Evolutionary conservation across 1,139 yeast species (phyloP), one percentile per base, ranked within the genome.

Genomic region (Yamadazyma taylorii): DNA sequence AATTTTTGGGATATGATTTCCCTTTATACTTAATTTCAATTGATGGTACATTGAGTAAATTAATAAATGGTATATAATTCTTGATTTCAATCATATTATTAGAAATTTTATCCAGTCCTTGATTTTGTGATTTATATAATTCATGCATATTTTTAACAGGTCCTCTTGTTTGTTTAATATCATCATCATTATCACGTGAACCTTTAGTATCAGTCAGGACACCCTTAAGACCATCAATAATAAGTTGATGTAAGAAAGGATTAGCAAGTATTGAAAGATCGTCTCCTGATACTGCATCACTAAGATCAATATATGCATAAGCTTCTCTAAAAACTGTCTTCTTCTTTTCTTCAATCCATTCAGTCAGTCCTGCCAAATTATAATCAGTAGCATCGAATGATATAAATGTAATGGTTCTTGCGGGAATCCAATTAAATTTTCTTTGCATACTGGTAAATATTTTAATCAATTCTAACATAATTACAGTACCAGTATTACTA

Each of bases 301-400:
- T 84, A 32, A 92, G 67, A 53, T 92, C 96, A 42, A 92, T 73
- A 50, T 86, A 86, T 0, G 87, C 73, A 49, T 78, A 81, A 0
- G 87, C 86, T 45, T 83, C 82, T 33, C 76, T 69, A 40, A 71
- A 63, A 25, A 88, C 63, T 30, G 69, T 70, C 16, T 75, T 74
- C 17, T 68, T 60, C 43, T 78, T 75, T 28, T 70, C 66, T 50
- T 85, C 88, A 5, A 84, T 74, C 79, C 92, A 81, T 52, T 85
- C 94, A 0, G 94, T 74, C 28, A 89, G 73, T 0, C 98, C 98
- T 0, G 94, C 95, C 50, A 76, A 65, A 52, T 89, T 90, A 53
- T 85, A 89, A 43, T 84, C 81, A 0, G 85, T 70, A 0, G 87
- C 97, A 51, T 90, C 96, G 70, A 88, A 89, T 2, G 96, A 87